Conservation (phyloP, 495 filamentous ascomycete species). For the Trichocladium antarcticum region DNA sequence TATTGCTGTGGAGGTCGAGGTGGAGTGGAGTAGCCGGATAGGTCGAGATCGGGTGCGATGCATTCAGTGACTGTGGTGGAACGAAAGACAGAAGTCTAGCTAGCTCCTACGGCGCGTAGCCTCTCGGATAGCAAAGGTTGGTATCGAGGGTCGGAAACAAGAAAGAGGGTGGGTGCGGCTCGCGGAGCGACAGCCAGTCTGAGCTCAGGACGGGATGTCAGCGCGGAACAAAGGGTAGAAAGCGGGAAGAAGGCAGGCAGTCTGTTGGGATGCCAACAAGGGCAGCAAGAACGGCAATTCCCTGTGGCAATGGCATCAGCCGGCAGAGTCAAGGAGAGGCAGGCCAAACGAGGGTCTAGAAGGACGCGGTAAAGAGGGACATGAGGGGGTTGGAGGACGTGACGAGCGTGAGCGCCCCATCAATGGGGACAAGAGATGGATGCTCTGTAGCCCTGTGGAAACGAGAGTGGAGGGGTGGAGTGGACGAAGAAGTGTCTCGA, state of each 20-base stretch:
- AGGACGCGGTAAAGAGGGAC: neutral
- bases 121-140: neutral
- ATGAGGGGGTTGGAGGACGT: neutral
- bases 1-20: neutral
- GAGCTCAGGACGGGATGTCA: neutral
- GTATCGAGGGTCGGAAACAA: neutral
- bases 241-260: neutral
- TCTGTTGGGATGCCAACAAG: neutral
- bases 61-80: no score
- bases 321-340: neutral
- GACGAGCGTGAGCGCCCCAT: neutral
- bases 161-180: neutral
- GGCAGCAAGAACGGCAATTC: neutral
- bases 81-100: neutral
- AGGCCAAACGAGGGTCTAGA: conserved; percentile 4
- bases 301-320: conserved; percentile 7
- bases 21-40: neutral
- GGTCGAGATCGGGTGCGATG: no score
- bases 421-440: neutral
- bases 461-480: neutral
- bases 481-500: neutral
- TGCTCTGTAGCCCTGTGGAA: no score
- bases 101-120: no score
- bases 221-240: neutral
- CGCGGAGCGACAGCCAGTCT: conserved; percentile 3